Evolutionary conservation across 371 early-diverging fungal genomes (phyloP).

Genomic region (Batkoa obscura): DNA sequence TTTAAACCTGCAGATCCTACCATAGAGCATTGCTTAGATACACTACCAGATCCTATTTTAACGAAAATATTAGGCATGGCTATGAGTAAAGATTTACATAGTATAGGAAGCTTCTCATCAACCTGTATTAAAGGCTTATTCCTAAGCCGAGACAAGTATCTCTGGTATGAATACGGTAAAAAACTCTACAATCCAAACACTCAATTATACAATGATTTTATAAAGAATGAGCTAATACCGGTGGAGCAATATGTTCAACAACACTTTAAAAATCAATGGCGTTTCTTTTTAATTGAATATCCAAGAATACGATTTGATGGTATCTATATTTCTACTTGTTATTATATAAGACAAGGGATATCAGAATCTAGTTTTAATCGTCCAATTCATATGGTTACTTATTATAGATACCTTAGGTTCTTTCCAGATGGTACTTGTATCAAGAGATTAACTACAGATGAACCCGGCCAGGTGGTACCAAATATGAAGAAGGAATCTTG

Average conservation of each 20-base stretch:
- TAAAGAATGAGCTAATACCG: background rate
- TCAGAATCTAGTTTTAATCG: conserved; percentile 29
- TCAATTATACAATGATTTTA: background rate
- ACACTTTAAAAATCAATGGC: conserved; percentile 14
- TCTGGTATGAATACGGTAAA: conserved; percentile 5
- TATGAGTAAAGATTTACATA: background rate
- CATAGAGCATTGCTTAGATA: too few species aligned
- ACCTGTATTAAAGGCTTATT: conserved; percentile 9
- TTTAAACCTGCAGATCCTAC: background rate
- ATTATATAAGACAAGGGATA: conserved; percentile 30
- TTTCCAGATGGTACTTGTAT: conserved; percentile 28
- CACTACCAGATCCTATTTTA: background rate
- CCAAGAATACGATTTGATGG: conserved; percentile 48
- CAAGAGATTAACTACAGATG: conserved; percentile 26
- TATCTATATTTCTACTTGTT: conserved; percentile 39
- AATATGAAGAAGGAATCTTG: conserved; percentile 12
- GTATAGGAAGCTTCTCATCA: background rate
- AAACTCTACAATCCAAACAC: background rate
- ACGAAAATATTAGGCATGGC: background rate
- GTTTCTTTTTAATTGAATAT: conserved; percentile 30
- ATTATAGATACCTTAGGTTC: conserved; percentile 46
- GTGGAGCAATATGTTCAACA: conserved; percentile 5
- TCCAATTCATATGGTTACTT: conserved; percentile 44
- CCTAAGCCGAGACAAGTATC: conserved; percentile 16
- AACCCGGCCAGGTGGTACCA: conserved; percentile 23